Base-by-base conservation (phyloP, 768 basidiomycete genomes). In the Boletus coccyginus region DNA sequence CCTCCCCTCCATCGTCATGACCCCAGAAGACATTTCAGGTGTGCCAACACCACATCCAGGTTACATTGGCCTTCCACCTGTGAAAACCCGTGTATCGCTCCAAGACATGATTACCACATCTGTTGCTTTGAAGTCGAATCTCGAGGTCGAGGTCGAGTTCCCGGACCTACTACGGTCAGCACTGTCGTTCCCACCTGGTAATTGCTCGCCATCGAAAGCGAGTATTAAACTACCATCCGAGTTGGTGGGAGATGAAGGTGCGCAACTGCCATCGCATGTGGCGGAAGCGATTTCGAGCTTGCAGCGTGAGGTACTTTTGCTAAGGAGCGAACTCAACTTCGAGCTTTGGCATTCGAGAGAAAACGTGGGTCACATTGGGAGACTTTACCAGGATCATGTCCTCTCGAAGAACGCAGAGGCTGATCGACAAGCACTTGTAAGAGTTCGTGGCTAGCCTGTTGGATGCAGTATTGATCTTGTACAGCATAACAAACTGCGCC, bases 251-350 rank as follows among this genome's bases (percentile, higher is more conserved):
- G 45, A 46, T 19, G 61, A 63, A 49, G 55, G 47, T 39, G 49
- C 53, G 14, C 67, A 69, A 12, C 59, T 81, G 17, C 77, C 83
- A 10, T 60, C 74, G 7, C 81, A 81, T 61, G 76, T 84, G n/a
- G 76, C 77, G n/a, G 80, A 84, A 52, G 85, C 84, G 10, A 83
- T 94, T 32, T 80, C 85, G 14, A 78, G 75, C 7, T 74, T 94
- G 55, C 92, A 94, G 69, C 78, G 87, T 43, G 90, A 94, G 64
- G 78, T 89, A 2, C 70, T 92, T 3, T 70, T 92, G 31, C 75
- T 94, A 31, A 78, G 87, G 47, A 91, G 85, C 66, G 91, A 94
- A 60, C 81, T 94, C 41, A 91, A 92, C 66, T 91, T 93, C 57
- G 89, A 94, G 73, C 75, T 87, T 27, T 94, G 91, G 89, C 74